Conservation (phyloP, 2,329 filamentous ascomycete species). For the Neobulgaria alba region DNA sequence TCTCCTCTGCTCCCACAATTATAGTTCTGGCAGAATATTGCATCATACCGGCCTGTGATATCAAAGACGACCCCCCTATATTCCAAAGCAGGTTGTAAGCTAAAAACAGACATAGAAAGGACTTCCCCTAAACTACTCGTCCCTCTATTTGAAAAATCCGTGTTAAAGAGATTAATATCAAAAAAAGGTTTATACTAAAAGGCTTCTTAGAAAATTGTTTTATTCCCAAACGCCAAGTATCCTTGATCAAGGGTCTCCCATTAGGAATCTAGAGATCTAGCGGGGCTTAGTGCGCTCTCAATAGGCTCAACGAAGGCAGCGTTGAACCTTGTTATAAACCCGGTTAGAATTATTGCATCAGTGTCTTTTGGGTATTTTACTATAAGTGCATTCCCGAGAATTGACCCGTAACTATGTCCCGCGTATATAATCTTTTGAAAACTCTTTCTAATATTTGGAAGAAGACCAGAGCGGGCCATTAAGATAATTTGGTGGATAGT, state of each 20-base stretch:
- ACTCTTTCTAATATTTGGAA: constrained; percentile 5
- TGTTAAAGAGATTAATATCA: too few relatives aligned
- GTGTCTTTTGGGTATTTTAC: constrained; percentile 21
- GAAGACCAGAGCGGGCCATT: constrained; percentile 7
- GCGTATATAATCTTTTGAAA: constrained; percentile 23
- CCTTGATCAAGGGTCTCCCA: constrained; percentile 5
- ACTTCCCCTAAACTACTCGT: too few relatives aligned
- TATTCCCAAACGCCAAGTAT: constrained; percentile 13
- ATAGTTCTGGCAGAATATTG: constrained; percentile 13
- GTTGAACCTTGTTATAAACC: too few relatives aligned
- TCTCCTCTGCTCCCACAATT: too few relatives aligned
- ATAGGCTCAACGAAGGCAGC: constrained; percentile 4
- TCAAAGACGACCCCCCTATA: constrained; percentile 12
- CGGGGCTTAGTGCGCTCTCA: neutral
- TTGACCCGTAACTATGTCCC: constrained; percentile 23
- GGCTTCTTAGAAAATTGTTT: too few relatives aligned
- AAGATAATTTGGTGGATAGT: constrained; percentile 20
- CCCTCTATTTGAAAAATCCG: too few relatives aligned
- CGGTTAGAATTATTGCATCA: constrained; percentile 24
- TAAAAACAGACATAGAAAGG: too few relatives aligned
- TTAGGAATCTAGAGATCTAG: constrained; percentile 3
- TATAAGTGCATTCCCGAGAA: constrained; percentile 19
- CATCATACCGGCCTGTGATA: constrained; percentile 14
- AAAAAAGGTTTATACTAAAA: too few relatives aligned
- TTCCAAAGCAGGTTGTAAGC: constrained; percentile 1